Evolutionary conservation across 805 yeast genomes (phyloP), one percentile per base, ranked within the genome.

Genomic region (Nakazawaea ambrosiae): DNA sequence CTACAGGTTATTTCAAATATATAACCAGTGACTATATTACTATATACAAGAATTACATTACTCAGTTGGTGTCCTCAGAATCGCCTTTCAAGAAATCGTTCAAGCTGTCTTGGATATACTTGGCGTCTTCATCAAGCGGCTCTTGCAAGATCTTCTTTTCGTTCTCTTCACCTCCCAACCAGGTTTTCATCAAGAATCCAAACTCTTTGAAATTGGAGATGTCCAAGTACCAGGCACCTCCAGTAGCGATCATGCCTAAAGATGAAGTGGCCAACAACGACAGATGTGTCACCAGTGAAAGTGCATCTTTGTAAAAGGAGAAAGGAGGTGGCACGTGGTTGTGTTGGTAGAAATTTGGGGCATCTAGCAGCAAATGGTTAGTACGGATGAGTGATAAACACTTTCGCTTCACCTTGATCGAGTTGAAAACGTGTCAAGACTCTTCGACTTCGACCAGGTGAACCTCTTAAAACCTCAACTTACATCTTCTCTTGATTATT

Each of bases 261-360:
- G 86, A 74, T 1, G 87, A 71, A 0, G 78, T 69, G 2, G 96
- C 84, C 14, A 89, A 61, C 33, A 82, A 59, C 0, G 95, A 75
- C 2, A 96, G 94, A 28, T 84, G 80, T 0, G 81, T 75, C 3
- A 89, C 86, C 0, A 96, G 96, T 28, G 78, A 76, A 24, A 86
- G 74, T 2, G 96, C 96, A 55, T 88, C 96, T 38, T 76, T 73
- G 44, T 84, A 77, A 53, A 84, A 78, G 22, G 83, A 80, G 51
- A 80, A 82, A n/a, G 77, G 67, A 4, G 96, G 96, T 2, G 94
- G 94, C 40, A 75, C 71, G 50, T 87, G 90, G 58, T 88, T 88
- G 10, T 89, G 86, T 49, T 85, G 88, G 58, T 84, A 89, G 49
- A 78, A 66, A 30, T 70, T 70, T 6, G 96, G 96, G 5, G 76